Conservation (phyloP, 306 rosid genomes). For the Arachis hypogaea region DNA sequence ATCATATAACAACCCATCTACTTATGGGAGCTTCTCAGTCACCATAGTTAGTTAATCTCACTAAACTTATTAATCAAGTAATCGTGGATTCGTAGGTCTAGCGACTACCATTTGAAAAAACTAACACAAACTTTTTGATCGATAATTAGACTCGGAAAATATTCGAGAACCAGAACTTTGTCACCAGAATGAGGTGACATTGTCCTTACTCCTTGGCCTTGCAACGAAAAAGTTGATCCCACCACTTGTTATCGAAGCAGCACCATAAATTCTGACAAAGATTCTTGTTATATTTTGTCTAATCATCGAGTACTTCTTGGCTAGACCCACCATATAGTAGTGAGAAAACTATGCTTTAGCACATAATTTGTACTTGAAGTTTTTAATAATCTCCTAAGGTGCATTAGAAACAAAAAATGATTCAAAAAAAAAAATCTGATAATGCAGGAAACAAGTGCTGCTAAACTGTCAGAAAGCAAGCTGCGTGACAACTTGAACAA, state of each 20-base stretch:
- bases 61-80: neutral
- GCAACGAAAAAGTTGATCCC: too few species aligned
- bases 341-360: neutral
- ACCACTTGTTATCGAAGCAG: too few species aligned
- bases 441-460: constrained; percentile 69
- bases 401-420: neutral
- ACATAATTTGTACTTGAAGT: neutral
- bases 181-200: too few species aligned
- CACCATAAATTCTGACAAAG: too few species aligned
- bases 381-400: neutral
- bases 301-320: too few species aligned
- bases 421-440: constrained; percentile 35
- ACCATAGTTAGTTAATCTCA: neutral
- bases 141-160: constrained; percentile 1
- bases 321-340: too few species aligned
- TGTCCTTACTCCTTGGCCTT: too few species aligned
- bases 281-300: too few species aligned
- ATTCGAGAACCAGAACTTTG: neutral
- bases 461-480: constrained; percentile 78
- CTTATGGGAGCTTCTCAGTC: constrained; percentile 3
- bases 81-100: neutral
- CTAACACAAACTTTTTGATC: neutral
- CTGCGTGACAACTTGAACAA: constrained; percentile 66
- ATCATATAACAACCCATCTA: neutral
- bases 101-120: constrained; percentile 2